Conservation (phyloP, 1,284 basidiomycete species). For the Leccinum angustisporum region DNA sequence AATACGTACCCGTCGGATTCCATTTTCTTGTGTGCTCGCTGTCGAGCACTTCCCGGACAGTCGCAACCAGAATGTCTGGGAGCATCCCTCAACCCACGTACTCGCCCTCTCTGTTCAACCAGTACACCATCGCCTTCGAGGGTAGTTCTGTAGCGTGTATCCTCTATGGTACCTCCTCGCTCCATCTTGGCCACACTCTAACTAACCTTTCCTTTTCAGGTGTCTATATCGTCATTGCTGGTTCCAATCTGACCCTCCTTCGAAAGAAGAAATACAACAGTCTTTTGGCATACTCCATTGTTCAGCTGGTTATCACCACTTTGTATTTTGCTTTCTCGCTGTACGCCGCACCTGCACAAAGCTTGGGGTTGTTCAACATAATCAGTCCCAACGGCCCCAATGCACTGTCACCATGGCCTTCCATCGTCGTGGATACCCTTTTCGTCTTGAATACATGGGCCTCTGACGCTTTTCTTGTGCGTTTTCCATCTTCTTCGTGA, state of each 20-base stretch:
- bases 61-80: constrained; percentile 15
- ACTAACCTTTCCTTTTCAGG: constrained; percentile 9
- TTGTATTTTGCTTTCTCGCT: constrained; percentile 21
- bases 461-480: constrained; percentile 27
- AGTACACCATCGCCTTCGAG: constrained; percentile 22
- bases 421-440: constrained; percentile 7
- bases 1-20: neutral
- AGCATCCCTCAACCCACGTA: constrained; percentile 9
- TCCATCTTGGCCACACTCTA: neutral
- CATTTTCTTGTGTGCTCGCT: neutral
- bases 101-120: constrained; percentile 7
- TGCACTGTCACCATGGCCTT: constrained; percentile 19
- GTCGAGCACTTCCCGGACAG: neutral
- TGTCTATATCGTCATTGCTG: constrained; percentile 19
- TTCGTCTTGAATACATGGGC: constrained; percentile 28
- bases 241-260: constrained; percentile 19
- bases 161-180: constrained; percentile 14
- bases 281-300: constrained; percentile 14
- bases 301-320: constrained; percentile 22
- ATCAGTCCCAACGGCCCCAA: constrained; percentile 1
- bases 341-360: constrained; percentile 15
- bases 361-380: constrained; percentile 17
- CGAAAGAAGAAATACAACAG: constrained; percentile 17
- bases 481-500: neutral
- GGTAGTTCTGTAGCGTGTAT: constrained; percentile 21